These are phyloP conservation scores for Stentor coeruleus DNA, from an alignment of 73 alveolate genomes.

Conservation along the genomic window DNA sequence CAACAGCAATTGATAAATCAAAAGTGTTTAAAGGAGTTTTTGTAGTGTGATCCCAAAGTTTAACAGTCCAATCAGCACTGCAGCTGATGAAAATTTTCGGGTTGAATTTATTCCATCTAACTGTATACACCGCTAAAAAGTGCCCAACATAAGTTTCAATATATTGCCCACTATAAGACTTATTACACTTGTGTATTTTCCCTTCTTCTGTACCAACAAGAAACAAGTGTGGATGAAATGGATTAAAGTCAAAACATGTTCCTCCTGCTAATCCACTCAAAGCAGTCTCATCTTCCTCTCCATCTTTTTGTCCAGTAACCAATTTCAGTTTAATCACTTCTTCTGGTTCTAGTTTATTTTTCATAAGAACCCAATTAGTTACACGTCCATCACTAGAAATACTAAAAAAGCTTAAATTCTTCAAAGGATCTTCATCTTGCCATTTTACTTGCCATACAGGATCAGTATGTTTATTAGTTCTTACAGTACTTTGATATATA, in stretches of 20 bases:
- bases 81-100: conserved; percentile 93
- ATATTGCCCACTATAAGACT: conserved; percentile 54
- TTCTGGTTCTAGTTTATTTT: conserved; percentile 91
- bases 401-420: conserved; percentile 82
- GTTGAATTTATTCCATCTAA: conserved; percentile 97
- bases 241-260: conserved; percentile 96
- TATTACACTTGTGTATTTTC: conserved; percentile 97
- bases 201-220: conserved; percentile 99
- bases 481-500: no score
- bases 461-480: conserved; percentile 98
- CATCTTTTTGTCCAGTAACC: no score
- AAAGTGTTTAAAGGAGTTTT: conserved; percentile 90
- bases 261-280: conserved; percentile 98
- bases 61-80: conserved; percentile 99
- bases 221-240: conserved; percentile 91
- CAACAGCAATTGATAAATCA: conserved; percentile 98
- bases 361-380: conserved; percentile 93
- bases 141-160: conserved; percentile 66
- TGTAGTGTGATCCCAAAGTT: conserved; percentile 95
- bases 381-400: conserved; percentile 99
- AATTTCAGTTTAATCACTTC: no score
- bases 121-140: conserved; percentile 97
- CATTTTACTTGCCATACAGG: conserved; percentile 98
- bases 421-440: conserved; percentile 84
- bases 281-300: conserved; percentile 69